These are phyloP conservation scores for Hemisphaericaspora nanyangensis DNA, from an alignment of 805 yeast genomes.

Conservation along the genomic window DNA sequence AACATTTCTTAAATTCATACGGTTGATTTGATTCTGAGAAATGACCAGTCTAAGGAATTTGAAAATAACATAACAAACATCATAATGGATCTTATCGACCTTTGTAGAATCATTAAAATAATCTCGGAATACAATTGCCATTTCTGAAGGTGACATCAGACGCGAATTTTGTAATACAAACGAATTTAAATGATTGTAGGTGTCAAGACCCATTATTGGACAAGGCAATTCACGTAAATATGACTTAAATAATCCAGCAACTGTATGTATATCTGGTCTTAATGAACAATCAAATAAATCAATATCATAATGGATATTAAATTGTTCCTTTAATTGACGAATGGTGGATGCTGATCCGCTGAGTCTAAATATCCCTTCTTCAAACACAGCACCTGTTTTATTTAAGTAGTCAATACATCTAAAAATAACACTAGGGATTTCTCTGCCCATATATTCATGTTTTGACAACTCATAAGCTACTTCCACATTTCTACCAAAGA, in stretches of 20 bases:
- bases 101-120: constrained; percentile 26
- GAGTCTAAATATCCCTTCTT: constrained; percentile 87
- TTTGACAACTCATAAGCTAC: constrained; percentile 52
- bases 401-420: constrained; percentile 70
- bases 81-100: constrained; percentile 54
- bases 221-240: constrained; percentile 76
- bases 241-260: constrained; percentile 80
- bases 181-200: constrained; percentile 25
- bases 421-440: constrained; percentile 71
- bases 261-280: constrained; percentile 74
- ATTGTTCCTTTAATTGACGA: constrained; percentile 61
- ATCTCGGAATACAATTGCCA: constrained; percentile 28
- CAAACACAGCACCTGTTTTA: constrained; percentile 66
- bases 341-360: constrained; percentile 85
- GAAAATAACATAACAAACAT: constrained; percentile 62
- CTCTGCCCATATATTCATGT: constrained; percentile 39
- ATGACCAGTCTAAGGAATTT: constrained; percentile 64
- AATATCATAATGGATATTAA: constrained; percentile 65
- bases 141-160: constrained; percentile 14
- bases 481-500: constrained; percentile 65
- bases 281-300: constrained; percentile 50
- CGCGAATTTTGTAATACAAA: constrained; percentile 17
- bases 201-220: constrained; percentile 58
- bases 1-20: constrained; percentile 78
- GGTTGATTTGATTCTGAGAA: constrained; percentile 57